These are phyloP conservation scores for Aspergillus heteromorphus DNA, from an alignment of 495 filamentous ascomycete species.

Conservation along the genomic window DNA sequence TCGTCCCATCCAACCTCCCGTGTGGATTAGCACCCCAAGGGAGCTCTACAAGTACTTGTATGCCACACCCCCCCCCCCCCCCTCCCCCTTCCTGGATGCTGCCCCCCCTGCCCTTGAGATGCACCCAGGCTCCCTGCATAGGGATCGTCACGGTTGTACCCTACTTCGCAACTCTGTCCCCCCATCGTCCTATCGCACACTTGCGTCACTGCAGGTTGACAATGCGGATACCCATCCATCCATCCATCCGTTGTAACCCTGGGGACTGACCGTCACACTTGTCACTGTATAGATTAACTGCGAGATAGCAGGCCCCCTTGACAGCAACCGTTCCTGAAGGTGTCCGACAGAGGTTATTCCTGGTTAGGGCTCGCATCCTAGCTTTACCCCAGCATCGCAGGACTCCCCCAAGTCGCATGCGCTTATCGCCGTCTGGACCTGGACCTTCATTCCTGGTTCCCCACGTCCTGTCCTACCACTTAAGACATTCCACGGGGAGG, in stretches of 20 bases:
- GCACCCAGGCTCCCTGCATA: slow-evolving; percentile 25
- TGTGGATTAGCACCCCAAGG: slow-evolving; percentile 9
- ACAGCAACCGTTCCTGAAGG: not conserved
- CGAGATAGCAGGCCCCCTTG: not conserved
- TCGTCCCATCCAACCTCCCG: not conserved
- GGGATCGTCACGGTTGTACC: slow-evolving; percentile 22
- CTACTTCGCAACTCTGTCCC: slow-evolving; percentile 11
- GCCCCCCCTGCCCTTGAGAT: not conserved
- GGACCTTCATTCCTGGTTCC: not conserved
- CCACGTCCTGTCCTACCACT: slow-evolving; percentile 2
- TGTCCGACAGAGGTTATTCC: not conserved
- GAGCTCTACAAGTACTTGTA: slow-evolving; percentile 7
- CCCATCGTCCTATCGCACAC: slow-evolving; percentile 24
- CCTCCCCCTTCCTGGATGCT: slow-evolving; percentile 1
- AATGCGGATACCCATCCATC: not conserved
- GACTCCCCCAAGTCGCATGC: not conserved
- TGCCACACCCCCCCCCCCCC: not conserved
- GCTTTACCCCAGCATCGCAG: not conserved
- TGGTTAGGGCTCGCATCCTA: not conserved
- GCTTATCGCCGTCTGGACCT: not conserved
- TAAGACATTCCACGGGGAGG: not conserved
- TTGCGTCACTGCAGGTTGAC: slow-evolving; percentile 28
- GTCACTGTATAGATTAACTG: slow-evolving; percentile 10
- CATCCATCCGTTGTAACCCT: slow-evolving; percentile 9
- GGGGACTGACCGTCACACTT: slow-evolving; percentile 11